Evolutionary conservation across 176 grass and related monocot species (phyloP).

Genomic region (Neostapfia colusana): DNA sequence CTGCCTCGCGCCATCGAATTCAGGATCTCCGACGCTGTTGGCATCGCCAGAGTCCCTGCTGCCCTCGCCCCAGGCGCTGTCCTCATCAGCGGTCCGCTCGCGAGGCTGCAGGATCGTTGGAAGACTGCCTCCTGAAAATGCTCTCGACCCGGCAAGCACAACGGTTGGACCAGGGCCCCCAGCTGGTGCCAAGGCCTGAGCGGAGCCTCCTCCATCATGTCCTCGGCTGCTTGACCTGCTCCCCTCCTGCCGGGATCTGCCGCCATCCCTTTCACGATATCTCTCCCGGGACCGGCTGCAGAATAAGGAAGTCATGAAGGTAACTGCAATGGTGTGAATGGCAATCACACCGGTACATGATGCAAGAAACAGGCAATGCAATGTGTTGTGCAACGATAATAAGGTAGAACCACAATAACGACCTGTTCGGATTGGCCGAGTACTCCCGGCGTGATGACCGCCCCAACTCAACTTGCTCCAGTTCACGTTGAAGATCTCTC

Average conservation of each 20-base stretch:
- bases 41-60: slow-evolving; percentile 78
- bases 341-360: background rate
- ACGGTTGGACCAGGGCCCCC: slow-evolving; percentile 8
- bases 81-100: slow-evolving; percentile 62
- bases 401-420: background rate
- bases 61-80: slow-evolving; percentile 52
- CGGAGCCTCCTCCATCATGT: slow-evolving; percentile 39
- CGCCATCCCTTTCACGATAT: slow-evolving; percentile 74
- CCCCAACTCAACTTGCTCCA: slow-evolving; percentile 89
- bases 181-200: background rate
- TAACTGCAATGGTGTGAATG: background rate
- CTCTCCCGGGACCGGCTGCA: slow-evolving; percentile 72
- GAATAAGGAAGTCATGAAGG: background rate
- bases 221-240: slow-evolving; percentile 73
- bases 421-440: slow-evolving; percentile 62
- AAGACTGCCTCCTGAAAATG: slow-evolving; percentile 59
- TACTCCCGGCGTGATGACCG: slow-evolving; percentile 75
- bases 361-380: background rate
- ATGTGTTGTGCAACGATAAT: background rate
- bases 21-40: slow-evolving; percentile 70
- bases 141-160: slow-evolving; percentile 52
- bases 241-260: slow-evolving; percentile 63
- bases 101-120: slow-evolving; percentile 86
- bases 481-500: slow-evolving; percentile 83
- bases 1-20: slow-evolving; percentile 49